phyloP scores from a whole-genome alignment of 192 early-diverging fungal species.

The Entomortierella lignicola region DNA sequence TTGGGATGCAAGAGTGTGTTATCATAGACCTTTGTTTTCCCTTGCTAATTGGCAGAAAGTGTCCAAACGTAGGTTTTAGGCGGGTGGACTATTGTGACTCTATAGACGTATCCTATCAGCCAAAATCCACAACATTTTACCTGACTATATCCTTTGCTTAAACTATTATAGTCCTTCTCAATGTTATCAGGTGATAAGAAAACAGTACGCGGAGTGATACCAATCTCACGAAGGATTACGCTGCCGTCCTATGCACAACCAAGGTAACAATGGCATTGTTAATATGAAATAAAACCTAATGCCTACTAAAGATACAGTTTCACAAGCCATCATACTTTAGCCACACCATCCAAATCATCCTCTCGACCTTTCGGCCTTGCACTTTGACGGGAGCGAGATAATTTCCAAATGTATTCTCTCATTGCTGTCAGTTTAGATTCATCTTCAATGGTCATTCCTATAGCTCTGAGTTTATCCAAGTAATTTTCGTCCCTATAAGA shows the following conservation, averaged over 20 bases:
- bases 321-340: slow-evolving; percentile 22
- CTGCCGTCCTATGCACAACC: slow-evolving; percentile 45
- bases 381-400: slow-evolving; percentile 65
- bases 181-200: slow-evolving; percentile 70
- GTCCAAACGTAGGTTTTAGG: too few species aligned
- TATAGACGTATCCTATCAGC: too few species aligned
- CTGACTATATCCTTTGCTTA: slow-evolving; percentile 12
- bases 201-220: slow-evolving; percentile 74
- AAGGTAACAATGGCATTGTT: neutral
- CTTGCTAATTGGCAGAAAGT: slow-evolving; percentile 3
- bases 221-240: slow-evolving; percentile 67
- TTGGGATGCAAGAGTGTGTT: slow-evolving; percentile 7
- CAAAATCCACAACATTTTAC: slow-evolving; percentile 11
- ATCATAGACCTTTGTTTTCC: slow-evolving; percentile 21
- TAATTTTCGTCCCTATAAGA: slow-evolving; percentile 61
- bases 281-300: neutral
- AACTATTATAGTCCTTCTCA: slow-evolving; percentile 42
- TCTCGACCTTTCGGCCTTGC: slow-evolving; percentile 45
- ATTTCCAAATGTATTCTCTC: slow-evolving; percentile 83
- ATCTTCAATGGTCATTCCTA: slow-evolving; percentile 83
- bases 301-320: neutral
- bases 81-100: neutral
- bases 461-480: slow-evolving; percentile 64
- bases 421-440: slow-evolving; percentile 77
- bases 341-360: slow-evolving; percentile 34